Evolutionary conservation across 768 basidiomycete species (phyloP).

Genomic region (Suillus weaverae): DNA sequence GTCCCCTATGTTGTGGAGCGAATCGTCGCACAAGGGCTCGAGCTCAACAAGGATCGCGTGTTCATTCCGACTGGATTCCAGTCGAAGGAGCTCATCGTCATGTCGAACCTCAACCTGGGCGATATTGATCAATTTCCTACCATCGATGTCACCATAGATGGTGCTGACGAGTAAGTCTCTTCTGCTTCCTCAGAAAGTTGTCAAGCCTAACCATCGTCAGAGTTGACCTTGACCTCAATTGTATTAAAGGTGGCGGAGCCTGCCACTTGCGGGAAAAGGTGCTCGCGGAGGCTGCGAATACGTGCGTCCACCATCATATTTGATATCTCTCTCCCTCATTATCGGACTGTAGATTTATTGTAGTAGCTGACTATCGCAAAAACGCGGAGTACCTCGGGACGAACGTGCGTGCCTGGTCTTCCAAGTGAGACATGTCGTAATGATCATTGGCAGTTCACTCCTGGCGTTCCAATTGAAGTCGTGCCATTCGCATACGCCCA

Average conservation of each 20-base stretch:
- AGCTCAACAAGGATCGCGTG: constrained; percentile 74
- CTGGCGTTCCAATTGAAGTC: constrained; percentile 95
- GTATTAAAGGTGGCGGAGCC: constrained; percentile 96
- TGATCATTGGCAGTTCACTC: constrained; percentile 55
- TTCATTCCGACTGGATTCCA: constrained; percentile 97
- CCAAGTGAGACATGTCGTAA: constrained; percentile 1
- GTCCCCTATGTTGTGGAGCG: constrained; percentile 97
- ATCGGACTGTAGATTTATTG: constrained; percentile 60
- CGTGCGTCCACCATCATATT: constrained; percentile 41
- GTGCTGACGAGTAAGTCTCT: constrained; percentile 85
- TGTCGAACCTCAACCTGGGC: constrained; percentile 72
- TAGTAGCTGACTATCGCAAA: constrained; percentile 96
- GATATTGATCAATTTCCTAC: constrained; percentile 87
- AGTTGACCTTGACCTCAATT: constrained; percentile 83
- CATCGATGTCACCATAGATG: constrained; percentile 97
- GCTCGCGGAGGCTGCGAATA: constrained; percentile 91
- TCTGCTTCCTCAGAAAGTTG: background rate
- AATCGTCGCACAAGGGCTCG: constrained; percentile 79
- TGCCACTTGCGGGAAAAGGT: constrained; percentile 98
- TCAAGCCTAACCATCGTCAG: constrained; percentile 38
- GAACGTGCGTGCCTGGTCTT: constrained; percentile 53
- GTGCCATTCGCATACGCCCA: constrained; percentile 94
- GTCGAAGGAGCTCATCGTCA: constrained; percentile 91
- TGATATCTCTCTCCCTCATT: background rate
- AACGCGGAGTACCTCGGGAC: constrained; percentile 81